phyloP scores from a whole-genome alignment of 495 filamentous ascomycete species.

The Hypoxylon perforatum region DNA sequence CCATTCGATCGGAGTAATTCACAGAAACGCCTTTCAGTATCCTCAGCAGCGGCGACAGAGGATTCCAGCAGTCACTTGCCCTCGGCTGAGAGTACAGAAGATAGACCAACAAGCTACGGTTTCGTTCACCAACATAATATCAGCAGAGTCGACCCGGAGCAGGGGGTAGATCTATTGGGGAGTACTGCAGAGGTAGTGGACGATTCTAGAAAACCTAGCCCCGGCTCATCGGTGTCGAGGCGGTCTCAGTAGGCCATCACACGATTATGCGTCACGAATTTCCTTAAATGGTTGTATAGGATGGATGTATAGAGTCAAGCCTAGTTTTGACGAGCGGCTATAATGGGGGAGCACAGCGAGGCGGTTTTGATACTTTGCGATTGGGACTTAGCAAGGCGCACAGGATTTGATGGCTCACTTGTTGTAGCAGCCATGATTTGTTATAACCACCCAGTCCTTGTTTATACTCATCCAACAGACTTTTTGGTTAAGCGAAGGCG shows the following conservation, averaged over 20 bases:
- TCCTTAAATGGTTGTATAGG: constrained; percentile 42
- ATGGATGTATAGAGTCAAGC: constrained; percentile 39
- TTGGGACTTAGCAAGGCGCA: constrained; percentile 41
- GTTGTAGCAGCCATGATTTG: constrained; percentile 29
- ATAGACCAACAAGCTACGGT: constrained; percentile 74
- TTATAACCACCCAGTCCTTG: constrained; percentile 28
- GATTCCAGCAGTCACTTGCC: constrained; percentile 52
- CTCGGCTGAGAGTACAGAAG: constrained; percentile 47
- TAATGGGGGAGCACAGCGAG: constrained; percentile 36
- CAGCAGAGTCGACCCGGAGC: constrained; percentile 63
- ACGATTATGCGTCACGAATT: constrained; percentile 45
- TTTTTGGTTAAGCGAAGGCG: constrained; percentile 50
- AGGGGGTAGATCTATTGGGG: constrained; percentile 53
- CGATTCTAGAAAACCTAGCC: constrained; percentile 38
- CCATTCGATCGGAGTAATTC: constrained; percentile 71
- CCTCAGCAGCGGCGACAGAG: constrained; percentile 59
- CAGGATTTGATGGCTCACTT: constrained; percentile 40
- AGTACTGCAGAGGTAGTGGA: constrained; percentile 64
- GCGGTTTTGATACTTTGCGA: constrained; percentile 36
- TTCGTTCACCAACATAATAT: constrained; percentile 78
- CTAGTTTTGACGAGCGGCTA: constrained; percentile 13
- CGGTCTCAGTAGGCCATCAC: constrained; percentile 21
- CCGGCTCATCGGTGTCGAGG: constrained; percentile 32
- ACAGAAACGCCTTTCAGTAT: constrained; percentile 61
- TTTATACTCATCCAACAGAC: constrained; percentile 28